Percentiles rank a stretch among this genome's conserved stretches.
Conservation (phyloP, 495 filamentous ascomycete species). For the Hyphodiscus hymeniophilus region DNA sequence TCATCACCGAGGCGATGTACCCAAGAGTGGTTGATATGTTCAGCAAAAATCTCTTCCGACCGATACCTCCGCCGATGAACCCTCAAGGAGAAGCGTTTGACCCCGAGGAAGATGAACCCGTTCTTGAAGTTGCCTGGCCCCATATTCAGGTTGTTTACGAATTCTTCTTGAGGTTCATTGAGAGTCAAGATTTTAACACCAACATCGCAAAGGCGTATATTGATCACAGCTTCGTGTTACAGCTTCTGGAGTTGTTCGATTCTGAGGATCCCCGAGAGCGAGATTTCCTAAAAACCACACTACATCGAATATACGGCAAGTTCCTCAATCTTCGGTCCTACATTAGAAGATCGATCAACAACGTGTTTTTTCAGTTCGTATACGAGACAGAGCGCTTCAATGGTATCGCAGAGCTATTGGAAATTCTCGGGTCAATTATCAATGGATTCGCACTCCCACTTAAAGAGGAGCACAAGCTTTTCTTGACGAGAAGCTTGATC, state of each 20-base stretch:
- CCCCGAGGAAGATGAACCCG: constrained; percentile 96
- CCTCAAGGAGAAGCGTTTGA: constrained; percentile 98
- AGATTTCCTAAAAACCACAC: constrained; percentile 95
- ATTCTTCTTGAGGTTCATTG: constrained; percentile 97
- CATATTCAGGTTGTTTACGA: constrained; percentile 99
- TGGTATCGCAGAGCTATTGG: constrained; percentile 91
- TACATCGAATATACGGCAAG: constrained; percentile 98
- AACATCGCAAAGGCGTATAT: constrained; percentile 99
- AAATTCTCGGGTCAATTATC: constrained; percentile 98
- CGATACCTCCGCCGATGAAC: constrained; percentile 93
- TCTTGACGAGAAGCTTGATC: constrained; percentile 86
- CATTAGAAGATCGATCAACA: constrained; percentile 97
- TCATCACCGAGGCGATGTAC: constrained; percentile 99
- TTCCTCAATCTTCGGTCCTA: constrained; percentile 97
- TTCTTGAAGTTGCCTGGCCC: constrained; percentile 97
- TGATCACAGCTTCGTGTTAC: constrained; percentile 93
- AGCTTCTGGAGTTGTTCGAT: constrained; percentile 96
- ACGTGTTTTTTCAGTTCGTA: constrained; percentile 99
- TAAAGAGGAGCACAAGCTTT: constrained; percentile 98
- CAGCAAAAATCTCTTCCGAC: constrained; percentile 94
- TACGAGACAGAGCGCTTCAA: constrained; percentile 99
- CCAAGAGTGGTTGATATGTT: constrained; percentile 99
- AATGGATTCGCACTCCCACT: constrained; percentile 96
- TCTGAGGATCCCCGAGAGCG: constrained; percentile 96
- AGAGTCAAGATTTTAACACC: constrained; percentile 99